Evolutionary conservation across 805 yeast species (phyloP), one percentile per base, ranked within the genome.

Genomic region (Torulaspora microellipsoides): DNA sequence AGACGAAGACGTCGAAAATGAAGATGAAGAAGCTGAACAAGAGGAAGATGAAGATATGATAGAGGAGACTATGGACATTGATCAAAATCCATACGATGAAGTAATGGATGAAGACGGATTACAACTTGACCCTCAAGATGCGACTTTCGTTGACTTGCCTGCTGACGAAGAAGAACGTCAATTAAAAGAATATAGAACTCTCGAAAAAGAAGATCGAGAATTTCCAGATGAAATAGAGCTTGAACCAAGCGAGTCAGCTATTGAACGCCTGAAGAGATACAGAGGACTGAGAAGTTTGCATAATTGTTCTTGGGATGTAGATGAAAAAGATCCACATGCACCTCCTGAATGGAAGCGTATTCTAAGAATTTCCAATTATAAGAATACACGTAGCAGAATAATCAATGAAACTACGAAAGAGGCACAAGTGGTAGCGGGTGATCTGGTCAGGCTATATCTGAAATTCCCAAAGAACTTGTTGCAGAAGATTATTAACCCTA

Each of bases 161-260:
- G 80, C 83, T 28, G 96, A 86, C 55, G 96, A 88, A 55, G 96
- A 87, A 62, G 80, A 79, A 47, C 76, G 80, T 55, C 96, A 90
- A 65, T 71, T 88, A 49, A 69, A 75, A 44, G 76, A 74, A 55
- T 89, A 73, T 68, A 78, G 93, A 54, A 72, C 72, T 31, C 65
- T 78, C 49, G 96, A 81, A 52, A 76, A 77, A 47, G 97, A 90
- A 43, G 97, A 88, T 61, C 74, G 79, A 29, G 96, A 90, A 56
- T 93, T 89, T 72, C 98, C 98, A 0, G 99, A 93, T 66, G 99
- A 93, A 67, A 68, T 91, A 43, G 98, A 93, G 63, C 68, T 93
- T 34, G 76, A 73, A 36, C 97, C 97, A 27, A 60, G 65, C 5
- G 90, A 77, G 51, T 75, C 84, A 4, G 98, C 86, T 8, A 76